These are phyloP conservation scores for Lophiotrema nucula DNA, from an alignment of 495 filamentous ascomycete genomes.

Conservation along the genomic window DNA sequence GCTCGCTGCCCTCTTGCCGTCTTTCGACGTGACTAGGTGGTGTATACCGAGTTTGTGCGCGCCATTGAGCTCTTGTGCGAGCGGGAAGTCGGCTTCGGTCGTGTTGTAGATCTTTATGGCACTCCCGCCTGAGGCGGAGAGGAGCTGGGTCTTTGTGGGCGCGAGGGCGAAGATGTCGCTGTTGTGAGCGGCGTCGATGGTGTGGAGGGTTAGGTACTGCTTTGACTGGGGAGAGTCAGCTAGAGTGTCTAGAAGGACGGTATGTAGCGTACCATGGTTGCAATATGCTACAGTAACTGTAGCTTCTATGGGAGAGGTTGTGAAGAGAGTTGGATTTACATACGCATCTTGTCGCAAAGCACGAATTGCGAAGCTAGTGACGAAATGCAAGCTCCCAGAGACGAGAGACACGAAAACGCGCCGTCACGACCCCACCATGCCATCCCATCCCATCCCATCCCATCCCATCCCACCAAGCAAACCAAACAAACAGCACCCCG, in stretches of 20 bases:
- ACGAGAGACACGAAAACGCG: slow-evolving; percentile 19
- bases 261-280: neutral
- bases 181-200: slow-evolving; percentile 82
- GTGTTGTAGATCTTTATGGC: slow-evolving; percentile 75
- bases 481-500: slow-evolving; percentile 11
- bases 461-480: slow-evolving; percentile 12
- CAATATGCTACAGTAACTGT: too few relatives aligned
- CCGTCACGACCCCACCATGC: slow-evolving; percentile 26
- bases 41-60: slow-evolving; percentile 87
- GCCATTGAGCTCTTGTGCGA: slow-evolving; percentile 69
- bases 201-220: slow-evolving; percentile 92
- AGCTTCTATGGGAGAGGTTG: too few relatives aligned
- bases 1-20: slow-evolving; percentile 70
- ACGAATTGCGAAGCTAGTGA: too few relatives aligned
- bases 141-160: slow-evolving; percentile 68
- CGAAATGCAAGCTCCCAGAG: neutral
- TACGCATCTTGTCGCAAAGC: too few relatives aligned
- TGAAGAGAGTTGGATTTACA: too few relatives aligned
- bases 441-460: too few relatives aligned
- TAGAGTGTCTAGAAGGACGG: neutral
- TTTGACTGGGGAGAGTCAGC: slow-evolving; percentile 66
- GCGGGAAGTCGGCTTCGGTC: slow-evolving; percentile 64
- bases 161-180: slow-evolving; percentile 89
- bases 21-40: slow-evolving; percentile 69
- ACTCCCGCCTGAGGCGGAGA: slow-evolving; percentile 82